A percentile compares a stretch with the other conserved stretches of the same genome.
Conservation (phyloP, 1,139 yeast species). For the Scheffersomyces segobiensis region DNA sequence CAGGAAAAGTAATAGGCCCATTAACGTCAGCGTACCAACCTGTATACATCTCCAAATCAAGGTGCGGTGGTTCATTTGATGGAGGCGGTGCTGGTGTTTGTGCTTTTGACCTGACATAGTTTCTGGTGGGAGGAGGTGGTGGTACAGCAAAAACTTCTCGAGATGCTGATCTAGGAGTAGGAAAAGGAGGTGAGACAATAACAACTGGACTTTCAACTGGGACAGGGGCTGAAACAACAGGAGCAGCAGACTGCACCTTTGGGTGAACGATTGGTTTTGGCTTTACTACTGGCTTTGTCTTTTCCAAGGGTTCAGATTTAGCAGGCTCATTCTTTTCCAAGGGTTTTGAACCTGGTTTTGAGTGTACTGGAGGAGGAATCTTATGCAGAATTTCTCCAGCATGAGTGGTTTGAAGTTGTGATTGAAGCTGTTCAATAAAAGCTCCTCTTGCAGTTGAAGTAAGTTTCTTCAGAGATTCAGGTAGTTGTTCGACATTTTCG, state of each 20-base stretch:
- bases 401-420: neutral
- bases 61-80: conserved; percentile 27
- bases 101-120: conserved; percentile 25
- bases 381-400: neutral
- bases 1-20: conserved; percentile 31
- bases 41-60: conserved; percentile 42
- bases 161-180: conserved; percentile 5
- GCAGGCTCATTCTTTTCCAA: neutral
- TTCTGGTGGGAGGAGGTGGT: conserved; percentile 40
- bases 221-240: conserved; percentile 4
- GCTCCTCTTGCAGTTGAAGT: neutral
- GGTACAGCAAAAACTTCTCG: conserved; percentile 26
- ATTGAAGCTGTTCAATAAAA: neutral
- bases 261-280: conserved; percentile 1
- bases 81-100: conserved; percentile 13
- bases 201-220: conserved; percentile 7
- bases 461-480: neutral
- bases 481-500: neutral
- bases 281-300: neutral
- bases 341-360: neutral
- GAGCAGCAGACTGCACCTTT: neutral
- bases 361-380: neutral
- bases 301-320: neutral
- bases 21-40: conserved; percentile 46
- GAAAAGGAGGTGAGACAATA: conserved; percentile 7